Base-by-base conservation (phyloP, 345 rosid species). In the Populus alba region DNA sequence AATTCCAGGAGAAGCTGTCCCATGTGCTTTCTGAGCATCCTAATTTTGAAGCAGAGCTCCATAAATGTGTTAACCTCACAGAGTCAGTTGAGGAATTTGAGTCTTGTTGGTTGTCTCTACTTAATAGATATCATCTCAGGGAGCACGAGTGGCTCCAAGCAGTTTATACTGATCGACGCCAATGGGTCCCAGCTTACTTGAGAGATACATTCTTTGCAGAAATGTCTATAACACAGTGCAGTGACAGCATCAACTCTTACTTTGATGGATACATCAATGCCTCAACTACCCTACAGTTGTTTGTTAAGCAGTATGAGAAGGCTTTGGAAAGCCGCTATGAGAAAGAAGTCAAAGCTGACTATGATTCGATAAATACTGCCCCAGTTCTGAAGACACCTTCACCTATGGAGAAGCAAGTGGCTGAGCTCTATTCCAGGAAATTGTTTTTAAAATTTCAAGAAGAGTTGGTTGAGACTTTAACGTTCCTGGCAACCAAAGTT, bases 211-310 rank as follows among this genome's bases (percentile, higher is more conserved):
- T 89, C 82, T 87, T 87, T 71, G 92, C 89, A 2, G 92, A 86
- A 71, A 86, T 87, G 87, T 89, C 92, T 25, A 82, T 82, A 59
- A 84, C 85, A 31, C 92, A 86, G 73, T 82, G 82, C 20, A 83
- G 88, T 67, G 92, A 89, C 79, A 81, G 90, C 82, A 89, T 89
- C 43, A 89, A 89, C 73, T 89, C 89, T 17, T 89, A 86, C 80
- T 89, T 89, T 72, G 92, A 89, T 83, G 92, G 92, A 7, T 89
- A 87, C 53, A 76, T 89, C 49, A 89, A 89, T 78, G 89, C 90
- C 65, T 87, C 89, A 73, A 89, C 92, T 79, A 89, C 77, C 73
- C 83, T 89, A 38, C 76, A 57, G 57, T 83, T 81, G 70, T 83
- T 87, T 72, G 79, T 87, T 61, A 85, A 82, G 75, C 77, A 81